Evolutionary conservation across 345 rosid species (phyloP), one percentile per base, ranked within the genome.

Genomic region (Iberis pinnata): DNA sequence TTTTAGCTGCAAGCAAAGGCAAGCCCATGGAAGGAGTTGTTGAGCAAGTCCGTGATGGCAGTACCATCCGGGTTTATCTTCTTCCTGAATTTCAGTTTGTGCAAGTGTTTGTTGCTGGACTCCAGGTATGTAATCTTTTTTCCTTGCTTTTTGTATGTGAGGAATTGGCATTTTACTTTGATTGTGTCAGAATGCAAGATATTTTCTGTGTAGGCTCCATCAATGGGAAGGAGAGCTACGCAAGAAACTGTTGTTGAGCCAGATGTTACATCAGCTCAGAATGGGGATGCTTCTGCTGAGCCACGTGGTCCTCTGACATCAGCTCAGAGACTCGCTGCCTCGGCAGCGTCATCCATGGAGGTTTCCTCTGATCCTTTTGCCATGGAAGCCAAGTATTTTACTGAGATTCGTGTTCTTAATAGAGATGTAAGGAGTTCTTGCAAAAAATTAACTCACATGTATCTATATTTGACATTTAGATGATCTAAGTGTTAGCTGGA

Each of bases 21-120:
- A 79, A 76, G 48, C 80, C 96, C 9, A 73, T 89, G 95, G 67
- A 89, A 76, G 80, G 88, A 50, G 72, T 89, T 67, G 97, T 89
- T 33, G 97, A 89, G 80, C 96, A 89, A 66, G 88, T 84, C 58
- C 94, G 94, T 52, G 96, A 89, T 82, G 97, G 97, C 43, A 89
- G 96, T 61, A 82, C 88, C 10, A 65, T 89, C 26, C 84, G 95
- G 19, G 89, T 88, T 49, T 77, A 93, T 71, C 76, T 93, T 73
- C 97, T 93, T 68, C 99, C 99, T 11, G 92, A 82, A 42, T 86
- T 88, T 70, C 95, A 88, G 61, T 93, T 80, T 61, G 97, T 93
- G 57, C 96, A 83, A 74, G 99, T 93, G 6, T 84, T 81, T 67
- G 87, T 93, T 58, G 99, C 99, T 0, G 99, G 99, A 76, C 65